phyloP scores from a whole-genome alignment of 805 yeast species.

The Sugiyamaella americana region DNA sequence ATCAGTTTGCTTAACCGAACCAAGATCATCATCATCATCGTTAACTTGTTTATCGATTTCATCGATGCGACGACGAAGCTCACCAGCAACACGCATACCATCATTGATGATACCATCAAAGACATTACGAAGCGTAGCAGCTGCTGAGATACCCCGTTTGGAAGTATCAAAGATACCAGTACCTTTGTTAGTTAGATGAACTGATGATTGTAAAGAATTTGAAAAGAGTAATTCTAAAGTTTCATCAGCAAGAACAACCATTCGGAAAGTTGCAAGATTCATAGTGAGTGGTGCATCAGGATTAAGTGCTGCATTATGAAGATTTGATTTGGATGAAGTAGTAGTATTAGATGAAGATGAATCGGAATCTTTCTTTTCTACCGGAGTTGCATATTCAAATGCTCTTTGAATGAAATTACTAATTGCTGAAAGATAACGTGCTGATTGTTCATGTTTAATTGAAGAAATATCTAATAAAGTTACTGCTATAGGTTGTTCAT shows the following conservation, averaged over 20 bases:
- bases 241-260: conserved; percentile 92
- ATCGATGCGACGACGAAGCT: conserved; percentile 84
- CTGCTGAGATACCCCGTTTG: conserved; percentile 25
- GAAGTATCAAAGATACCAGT: conserved; percentile 34
- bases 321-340: not conserved
- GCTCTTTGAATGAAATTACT: conserved; percentile 81
- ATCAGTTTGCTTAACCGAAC: conserved; percentile 28
- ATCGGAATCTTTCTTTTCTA: conserved; percentile 28
- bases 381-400: conserved; percentile 82
- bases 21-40: conserved; percentile 29
- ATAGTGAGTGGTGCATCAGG: conserved; percentile 71
- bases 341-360: not conserved
- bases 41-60: conserved; percentile 29
- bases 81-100: conserved; percentile 85
- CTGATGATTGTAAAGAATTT: conserved; percentile 56
- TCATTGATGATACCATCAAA: conserved; percentile 88
- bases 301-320: conserved; percentile 67
- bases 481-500: conserved; percentile 29
- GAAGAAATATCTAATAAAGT: conserved; percentile 17
- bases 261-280: conserved; percentile 81
- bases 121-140: conserved; percentile 59
- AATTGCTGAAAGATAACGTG: conserved; percentile 75
- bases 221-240: conserved; percentile 83
- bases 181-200: conserved; percentile 43
- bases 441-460: conserved; percentile 30